phyloP scores from a whole-genome alignment of 192 early-diverging fungal genomes.

The Coemansia sp. region DNA sequence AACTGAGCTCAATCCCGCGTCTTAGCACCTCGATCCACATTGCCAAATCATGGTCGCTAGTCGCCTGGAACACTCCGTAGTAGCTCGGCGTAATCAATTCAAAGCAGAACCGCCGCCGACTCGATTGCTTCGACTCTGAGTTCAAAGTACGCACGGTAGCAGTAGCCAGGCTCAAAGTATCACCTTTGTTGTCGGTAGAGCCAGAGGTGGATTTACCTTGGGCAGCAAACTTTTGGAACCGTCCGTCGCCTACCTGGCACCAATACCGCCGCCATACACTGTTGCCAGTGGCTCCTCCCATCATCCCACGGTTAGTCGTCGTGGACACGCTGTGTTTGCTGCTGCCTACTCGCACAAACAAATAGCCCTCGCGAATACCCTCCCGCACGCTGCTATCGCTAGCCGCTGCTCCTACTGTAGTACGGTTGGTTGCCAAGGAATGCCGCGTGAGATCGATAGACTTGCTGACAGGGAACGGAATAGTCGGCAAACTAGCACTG shows the following conservation, averaged over 20 bases:
- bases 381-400: neutral
- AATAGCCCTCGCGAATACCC: constrained; percentile 42
- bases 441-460: constrained; percentile 22
- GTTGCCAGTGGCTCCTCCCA: constrained; percentile 3
- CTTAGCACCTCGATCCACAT: constrained; percentile 68
- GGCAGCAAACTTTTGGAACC: constrained; percentile 21
- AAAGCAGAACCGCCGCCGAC: constrained; percentile 68
- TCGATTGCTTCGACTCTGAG: constrained; percentile 34
- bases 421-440: neutral
- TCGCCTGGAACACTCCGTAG: constrained; percentile 72
- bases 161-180: constrained; percentile 24
- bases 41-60: constrained; percentile 61
- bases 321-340: constrained; percentile 8
- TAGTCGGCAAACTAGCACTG: constrained; percentile 5
- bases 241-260: constrained; percentile 42
- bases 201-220: constrained; percentile 10
- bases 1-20: constrained; percentile 47
- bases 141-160: constrained; percentile 43
- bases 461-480: constrained; percentile 3
- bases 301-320: constrained; percentile 27
- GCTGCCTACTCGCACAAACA: constrained; percentile 26
- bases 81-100: constrained; percentile 77
- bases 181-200: constrained; percentile 11
- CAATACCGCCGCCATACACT: constrained; percentile 49
- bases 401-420: neutral